Evolutionary conservation across 768 basidiomycete genomes (phyloP), one percentile per base, ranked within the genome.

Genomic region (Suillus americanus): DNA sequence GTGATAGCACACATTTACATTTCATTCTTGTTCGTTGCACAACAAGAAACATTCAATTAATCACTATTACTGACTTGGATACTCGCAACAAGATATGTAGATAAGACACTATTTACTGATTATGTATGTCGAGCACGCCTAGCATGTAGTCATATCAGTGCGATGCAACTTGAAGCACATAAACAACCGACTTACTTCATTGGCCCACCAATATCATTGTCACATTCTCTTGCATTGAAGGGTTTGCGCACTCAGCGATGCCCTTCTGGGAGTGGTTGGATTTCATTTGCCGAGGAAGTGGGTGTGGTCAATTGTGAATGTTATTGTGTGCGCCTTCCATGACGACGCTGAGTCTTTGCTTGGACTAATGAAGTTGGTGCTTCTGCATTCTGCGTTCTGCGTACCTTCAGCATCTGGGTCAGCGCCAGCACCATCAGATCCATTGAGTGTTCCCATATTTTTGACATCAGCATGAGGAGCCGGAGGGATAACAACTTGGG

Each of bases 31-130:
- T 30, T 30, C 4, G 30, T 30, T 30, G 30, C 30, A 30, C 30
- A n/a, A n/a, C n/a, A n/a, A n/a, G n/a, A n/a, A 30, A 95, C 2
- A 43, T 43, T 43, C 16, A 20, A 43, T 43, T 43, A 43, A 38
- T 38, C 37, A 38, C 37, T 43, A 43, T 20, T 43, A 43, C 41
- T 20, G 18, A 43, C 41, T 1, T 16, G 16, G 7, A 20, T 16
- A 30, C 40, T 14, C 14, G 4, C 40, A 40, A 40, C 40, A 40
- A 40, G 40, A 40, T 40, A 40, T 16, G 8, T 43, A 43, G 41
- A 43, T 43, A 43, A 43, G 41, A 43, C 41, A 43, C 16, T 43
- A 43, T 43, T 43, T 43, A 43, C 41, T 20, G 16, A 43, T 43
- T 43, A 43, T 43, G 41, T 43, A 18, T 43, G 41, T 8, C 7